A percentile compares a stretch with the other conserved stretches of the same genome.
Conservation (phyloP, 192 early-diverging fungal genomes). For the Cetraspora pellucida region DNA sequence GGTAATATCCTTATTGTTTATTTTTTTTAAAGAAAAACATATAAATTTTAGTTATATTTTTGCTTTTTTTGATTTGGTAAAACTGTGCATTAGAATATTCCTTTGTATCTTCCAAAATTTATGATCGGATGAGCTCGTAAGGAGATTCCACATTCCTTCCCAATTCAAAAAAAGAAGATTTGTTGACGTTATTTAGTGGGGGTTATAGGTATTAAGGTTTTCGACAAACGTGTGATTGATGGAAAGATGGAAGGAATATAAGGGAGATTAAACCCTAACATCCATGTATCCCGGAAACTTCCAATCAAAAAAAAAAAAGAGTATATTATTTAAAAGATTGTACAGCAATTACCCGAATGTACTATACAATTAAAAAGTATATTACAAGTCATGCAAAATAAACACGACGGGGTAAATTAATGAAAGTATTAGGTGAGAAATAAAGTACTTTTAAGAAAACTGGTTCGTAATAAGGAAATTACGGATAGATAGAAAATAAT, state of each 20-base stretch:
- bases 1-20: too few species aligned
- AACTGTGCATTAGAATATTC: too few species aligned
- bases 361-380: background rate
- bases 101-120: too few species aligned
- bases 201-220: background rate
- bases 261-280: background rate
- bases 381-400: constrained; percentile 10
- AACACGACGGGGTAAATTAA: constrained; percentile 21
- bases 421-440: constrained; percentile 20
- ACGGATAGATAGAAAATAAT: constrained; percentile 8
- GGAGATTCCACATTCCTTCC: too few species aligned
- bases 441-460: constrained; percentile 13
- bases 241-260: constrained; percentile 1
- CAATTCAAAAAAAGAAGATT: too few species aligned
- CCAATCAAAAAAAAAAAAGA: background rate
- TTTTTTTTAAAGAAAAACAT: too few species aligned
- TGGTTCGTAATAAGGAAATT: constrained; percentile 15
- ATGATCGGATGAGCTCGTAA: too few species aligned
- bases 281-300: background rate
- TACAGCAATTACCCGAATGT: constrained; percentile 10
- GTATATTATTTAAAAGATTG: constrained; percentile 23
- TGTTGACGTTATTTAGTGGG: too few species aligned
- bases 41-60: too few species aligned
- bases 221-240: background rate
- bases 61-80: too few species aligned